Evolutionary conservation across 1,284 basidiomycete genomes (phyloP).

Genomic region (Leccinum solheimii): DNA sequence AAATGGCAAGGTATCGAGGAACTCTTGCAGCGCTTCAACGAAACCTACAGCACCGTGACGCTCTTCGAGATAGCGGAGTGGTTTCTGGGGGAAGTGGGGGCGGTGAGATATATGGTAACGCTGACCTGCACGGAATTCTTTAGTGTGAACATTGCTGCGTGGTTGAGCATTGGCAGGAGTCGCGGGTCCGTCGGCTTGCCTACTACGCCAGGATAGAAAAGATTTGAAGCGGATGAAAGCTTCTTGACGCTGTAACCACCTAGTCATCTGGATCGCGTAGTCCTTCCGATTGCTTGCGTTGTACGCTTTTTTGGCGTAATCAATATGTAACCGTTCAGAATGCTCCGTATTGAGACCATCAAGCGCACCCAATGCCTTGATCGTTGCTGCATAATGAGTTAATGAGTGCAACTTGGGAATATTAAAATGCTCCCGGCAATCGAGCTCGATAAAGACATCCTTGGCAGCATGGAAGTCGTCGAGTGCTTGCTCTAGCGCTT

Average conservation of each 20-base stretch:
- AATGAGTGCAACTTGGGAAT: conserved; percentile 7
- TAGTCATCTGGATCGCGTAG: neutral
- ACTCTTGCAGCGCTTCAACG: neutral
- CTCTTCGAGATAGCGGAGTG: neutral
- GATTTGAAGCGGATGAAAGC: neutral
- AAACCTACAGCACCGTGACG: neutral
- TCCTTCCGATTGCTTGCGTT: neutral
- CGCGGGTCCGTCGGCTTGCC: neutral
- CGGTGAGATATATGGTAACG: neutral
- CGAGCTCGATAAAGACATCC: neutral
- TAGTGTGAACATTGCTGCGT: neutral
- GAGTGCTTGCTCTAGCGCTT: neutral
- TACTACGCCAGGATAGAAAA: conserved; percentile 1
- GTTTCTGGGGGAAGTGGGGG: neutral
- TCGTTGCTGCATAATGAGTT: conserved; percentile 14
- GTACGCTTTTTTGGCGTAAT: conserved; percentile 21
- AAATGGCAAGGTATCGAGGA: neutral
- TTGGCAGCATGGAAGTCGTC: neutral
- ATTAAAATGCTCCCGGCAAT: conserved; percentile 3
- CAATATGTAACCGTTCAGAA: conserved; percentile 20
- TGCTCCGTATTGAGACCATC: conserved; percentile 18
- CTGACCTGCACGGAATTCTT: neutral
- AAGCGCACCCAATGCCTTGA: neutral
- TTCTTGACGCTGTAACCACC: neutral
- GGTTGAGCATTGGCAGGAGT: neutral